Base-by-base conservation (phyloP, 2,329 filamentous ascomycete genomes). In the Cladosporium halotolerans region DNA sequence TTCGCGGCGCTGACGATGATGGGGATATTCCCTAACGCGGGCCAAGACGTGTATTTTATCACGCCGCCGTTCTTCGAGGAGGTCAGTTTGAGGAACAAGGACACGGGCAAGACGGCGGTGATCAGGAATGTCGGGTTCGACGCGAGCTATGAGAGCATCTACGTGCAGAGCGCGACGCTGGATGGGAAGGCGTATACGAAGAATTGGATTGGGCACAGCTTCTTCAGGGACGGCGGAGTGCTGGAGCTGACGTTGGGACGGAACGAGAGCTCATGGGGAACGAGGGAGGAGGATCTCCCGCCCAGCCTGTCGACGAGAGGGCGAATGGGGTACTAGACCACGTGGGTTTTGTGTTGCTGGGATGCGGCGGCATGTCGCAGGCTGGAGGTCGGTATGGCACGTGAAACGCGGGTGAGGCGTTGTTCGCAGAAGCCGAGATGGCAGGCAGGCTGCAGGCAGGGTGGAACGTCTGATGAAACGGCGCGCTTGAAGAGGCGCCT, bases 41-140 rank as follows among this genome's bases (percentile, higher is more conserved):
- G 74, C 0, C 73, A 76, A 48, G 70, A 76, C 55, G 72, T 77
- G 11, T 76, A 76, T 50, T 68, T 76, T 47, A 74, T 77, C 54
- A 73, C 67, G 7, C 70, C 74, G 9, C 73, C 74, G 0, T 76
- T 74, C 61, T 76, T 76, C 58, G 65, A 72, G 39, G 62, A 66
- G 6, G 65, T 74, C 34, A 69, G 63, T 41, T 62, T 75, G 16
- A 70, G 62, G 2, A 71, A 69, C 40, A 65, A 68, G n/a, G 49
- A 68, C 4, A 75, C 71, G 0, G 70, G 70, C 5, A 70, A 69
- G 31, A 72, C 66, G 1, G 72, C 73, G 1, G 73, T 69, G 1
- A 70, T 75, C 13, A 63, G 64, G 8, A 72, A 69, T 48, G 51
- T 71, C 16, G 72, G 73, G 43, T 75, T 74, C 53, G 72, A 76